Evolutionary conservation across 2,329 filamentous ascomycete genomes (phyloP).

Genomic region (Alternaria metachromatica): DNA sequence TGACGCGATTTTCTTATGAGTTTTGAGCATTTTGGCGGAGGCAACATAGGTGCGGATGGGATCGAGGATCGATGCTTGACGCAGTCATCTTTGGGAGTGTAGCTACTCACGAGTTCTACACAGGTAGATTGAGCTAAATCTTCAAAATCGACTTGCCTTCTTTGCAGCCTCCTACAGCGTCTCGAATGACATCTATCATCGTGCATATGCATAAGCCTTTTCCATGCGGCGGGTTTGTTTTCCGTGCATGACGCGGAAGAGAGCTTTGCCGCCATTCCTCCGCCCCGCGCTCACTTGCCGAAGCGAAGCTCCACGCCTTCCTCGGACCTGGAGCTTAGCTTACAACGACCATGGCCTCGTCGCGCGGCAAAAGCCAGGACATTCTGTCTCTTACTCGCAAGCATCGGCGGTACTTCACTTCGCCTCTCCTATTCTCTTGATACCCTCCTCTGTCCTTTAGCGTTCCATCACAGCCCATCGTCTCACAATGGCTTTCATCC

Average conservation of each 20-base stretch:
- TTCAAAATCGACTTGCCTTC: neutral
- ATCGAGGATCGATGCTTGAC: neutral
- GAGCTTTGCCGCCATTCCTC: constrained; percentile 32
- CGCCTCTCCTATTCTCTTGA: constrained; percentile 4
- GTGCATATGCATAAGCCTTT: constrained; percentile 13
- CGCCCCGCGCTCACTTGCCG: constrained; percentile 45
- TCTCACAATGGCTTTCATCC: constrained; percentile 52
- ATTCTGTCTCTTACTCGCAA: constrained; percentile 8
- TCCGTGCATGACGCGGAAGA: constrained; percentile 31
- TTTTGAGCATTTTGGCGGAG: constrained; percentile 23
- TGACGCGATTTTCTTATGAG: constrained; percentile 5
- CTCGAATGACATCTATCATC: neutral
- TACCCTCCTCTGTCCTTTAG: constrained; percentile 14
- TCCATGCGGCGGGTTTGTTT: constrained; percentile 14
- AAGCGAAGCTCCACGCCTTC: constrained; percentile 32
- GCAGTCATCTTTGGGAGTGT: neutral
- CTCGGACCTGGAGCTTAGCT: constrained; percentile 34
- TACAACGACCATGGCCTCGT: constrained; percentile 30
- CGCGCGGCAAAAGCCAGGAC: constrained; percentile 13
- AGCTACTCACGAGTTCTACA: neutral
- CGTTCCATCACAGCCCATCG: constrained; percentile 15
- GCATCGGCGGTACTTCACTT: neutral
- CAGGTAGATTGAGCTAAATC: neutral
- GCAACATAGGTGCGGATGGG: constrained; percentile 8
- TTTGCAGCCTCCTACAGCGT: neutral